Evolutionary conservation across 371 early-diverging fungal genomes (phyloP).

Genomic region (Zopfochytrium polystomum): DNA sequence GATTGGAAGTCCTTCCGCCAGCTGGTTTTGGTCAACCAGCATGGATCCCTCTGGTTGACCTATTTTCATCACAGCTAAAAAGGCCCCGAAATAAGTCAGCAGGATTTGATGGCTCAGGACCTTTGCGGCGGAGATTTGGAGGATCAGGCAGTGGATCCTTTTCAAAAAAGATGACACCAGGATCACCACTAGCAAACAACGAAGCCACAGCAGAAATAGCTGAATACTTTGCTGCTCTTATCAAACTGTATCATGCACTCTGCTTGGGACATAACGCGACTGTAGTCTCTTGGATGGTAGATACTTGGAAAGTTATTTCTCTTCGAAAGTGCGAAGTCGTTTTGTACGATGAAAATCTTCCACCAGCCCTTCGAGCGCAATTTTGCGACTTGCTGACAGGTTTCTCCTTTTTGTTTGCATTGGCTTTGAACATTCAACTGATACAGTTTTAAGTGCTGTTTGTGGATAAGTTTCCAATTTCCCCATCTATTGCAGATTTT

Average conservation of each 20-base stretch:
- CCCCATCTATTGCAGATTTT: conserved; percentile 16
- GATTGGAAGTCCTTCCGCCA: not conserved
- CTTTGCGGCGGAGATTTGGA: no score
- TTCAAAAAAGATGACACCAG: no score
- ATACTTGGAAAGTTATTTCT: conserved; percentile 25
- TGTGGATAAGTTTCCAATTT: conserved; percentile 26
- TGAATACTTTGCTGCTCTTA: conserved; percentile 14
- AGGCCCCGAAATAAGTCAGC: no score
- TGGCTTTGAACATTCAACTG: no score
- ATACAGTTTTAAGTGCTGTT: conserved; percentile 27
- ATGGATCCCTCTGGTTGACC: not conserved
- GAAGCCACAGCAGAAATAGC: conserved; percentile 6
- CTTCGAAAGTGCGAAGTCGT: conserved; percentile 45
- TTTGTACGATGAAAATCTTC: conserved; percentile 40
- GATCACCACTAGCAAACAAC: no score
- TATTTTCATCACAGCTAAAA: no score
- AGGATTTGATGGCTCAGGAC: no score
- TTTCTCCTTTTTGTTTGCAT: conserved; percentile 13
- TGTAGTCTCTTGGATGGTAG: conserved; percentile 20
- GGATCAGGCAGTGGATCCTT: no score
- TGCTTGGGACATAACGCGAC: conserved; percentile 29
- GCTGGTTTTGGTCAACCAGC: not conserved
- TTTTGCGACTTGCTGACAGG: conserved; percentile 50
- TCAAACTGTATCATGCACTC: conserved; percentile 32
- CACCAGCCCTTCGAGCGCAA: conserved; percentile 36